Evolutionary conservation across 495 filamentous ascomycete genomes (phyloP), one percentile per base, ranked within the genome.

Genomic region (Sporormia fimetaria): DNA sequence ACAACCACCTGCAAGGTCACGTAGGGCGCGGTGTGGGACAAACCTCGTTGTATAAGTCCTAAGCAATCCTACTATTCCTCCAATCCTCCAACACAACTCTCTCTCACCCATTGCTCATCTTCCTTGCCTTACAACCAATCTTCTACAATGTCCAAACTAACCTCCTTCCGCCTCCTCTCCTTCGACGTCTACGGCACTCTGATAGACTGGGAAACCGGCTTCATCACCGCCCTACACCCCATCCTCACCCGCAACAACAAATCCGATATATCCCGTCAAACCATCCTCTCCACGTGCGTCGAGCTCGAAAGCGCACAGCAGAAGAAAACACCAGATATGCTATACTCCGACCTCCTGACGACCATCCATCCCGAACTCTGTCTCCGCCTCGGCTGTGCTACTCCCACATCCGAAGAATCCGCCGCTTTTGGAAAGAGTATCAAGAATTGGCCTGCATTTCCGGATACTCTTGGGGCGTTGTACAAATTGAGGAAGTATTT

Each of bases 121-220:
- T 6, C n/a, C 5, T 12, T 4, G 6, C 5, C 29, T 5, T 4
- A 32, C 29, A 11, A 32, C n/a, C 29, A 32, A 11, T 12, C 22
- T 3, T 8, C 21, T 12, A 11, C 6, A n/a, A 49, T 42, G 45
- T 30, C 37, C 21, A 36, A 36, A 20, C 59, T 73, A 14, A 57
- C 57, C 12, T 41, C 61, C 44, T 73, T 63, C 57, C 58, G 53
- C 3, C 55, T 76, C 39, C 73, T 86, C 22, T 66, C 63, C 55
- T 90, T 92, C 64, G 83, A 92, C 58, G 74, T 81, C 66, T 88
- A 83, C 58, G 80, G 83, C 57, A 92, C 84, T 0, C 69, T 87
- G 17, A 75, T 88, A 34, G 80, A 87, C 66, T 83, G 79, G 80
- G 73, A 86, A 57, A 40, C 51, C 17, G 61, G 66, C 23, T 45